A percentile compares a stretch with the other conserved stretches of the same genome.
phyloP scores from a whole-genome alignment of 1,139 yeast species.

The Spencermartinsiella ligniputridi region DNA sequence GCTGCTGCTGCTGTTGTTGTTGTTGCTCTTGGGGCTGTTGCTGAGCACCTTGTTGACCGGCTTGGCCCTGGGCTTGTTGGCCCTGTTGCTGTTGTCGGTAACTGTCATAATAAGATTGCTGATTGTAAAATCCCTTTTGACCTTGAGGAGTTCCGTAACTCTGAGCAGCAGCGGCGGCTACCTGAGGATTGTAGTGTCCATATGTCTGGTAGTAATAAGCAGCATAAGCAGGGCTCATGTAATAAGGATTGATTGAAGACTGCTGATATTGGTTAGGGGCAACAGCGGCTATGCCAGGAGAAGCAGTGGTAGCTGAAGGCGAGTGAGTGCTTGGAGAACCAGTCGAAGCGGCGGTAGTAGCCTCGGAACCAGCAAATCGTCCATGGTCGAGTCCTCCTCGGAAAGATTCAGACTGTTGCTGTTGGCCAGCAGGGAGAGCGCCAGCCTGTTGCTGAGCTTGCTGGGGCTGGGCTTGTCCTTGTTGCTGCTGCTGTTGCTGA shows the following conservation, averaged over 20 bases:
- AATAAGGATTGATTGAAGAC: constrained; percentile 26
- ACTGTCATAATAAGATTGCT: constrained; percentile 23
- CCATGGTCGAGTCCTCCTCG: constrained; percentile 7
- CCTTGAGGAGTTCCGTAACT: constrained; percentile 20
- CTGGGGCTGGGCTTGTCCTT: constrained; percentile 7
- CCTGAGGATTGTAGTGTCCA: constrained; percentile 28
- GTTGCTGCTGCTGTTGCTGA: constrained; percentile 15
- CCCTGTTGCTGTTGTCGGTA: constrained; percentile 23
- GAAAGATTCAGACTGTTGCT: constrained; percentile 5
- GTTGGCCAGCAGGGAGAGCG: constrained; percentile 5
- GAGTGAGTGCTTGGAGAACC: constrained; percentile 15
- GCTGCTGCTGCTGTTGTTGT: constrained; percentile 19
- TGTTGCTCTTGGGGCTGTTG: constrained; percentile 9
- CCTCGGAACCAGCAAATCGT: constrained; percentile 1
- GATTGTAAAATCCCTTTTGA: constrained; percentile 27
- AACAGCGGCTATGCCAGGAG: constrained; percentile 22
- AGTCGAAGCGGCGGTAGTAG: constrained; percentile 10
- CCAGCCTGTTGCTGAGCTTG: constrained; percentile 12
- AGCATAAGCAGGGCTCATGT: constrained; percentile 30
- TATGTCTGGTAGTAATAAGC: constrained; percentile 30
- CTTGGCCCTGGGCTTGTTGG: constrained; percentile 13
- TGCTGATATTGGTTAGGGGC: constrained; percentile 22
- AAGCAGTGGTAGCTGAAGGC: constrained; percentile 23
- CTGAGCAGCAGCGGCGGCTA: constrained; percentile 23
- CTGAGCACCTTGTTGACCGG: neutral